Percentiles rank a stretch among this genome's conserved stretches.
Conservation (phyloP, 352 stramenopile genomes). For the Pythium insidiosum region DNA sequence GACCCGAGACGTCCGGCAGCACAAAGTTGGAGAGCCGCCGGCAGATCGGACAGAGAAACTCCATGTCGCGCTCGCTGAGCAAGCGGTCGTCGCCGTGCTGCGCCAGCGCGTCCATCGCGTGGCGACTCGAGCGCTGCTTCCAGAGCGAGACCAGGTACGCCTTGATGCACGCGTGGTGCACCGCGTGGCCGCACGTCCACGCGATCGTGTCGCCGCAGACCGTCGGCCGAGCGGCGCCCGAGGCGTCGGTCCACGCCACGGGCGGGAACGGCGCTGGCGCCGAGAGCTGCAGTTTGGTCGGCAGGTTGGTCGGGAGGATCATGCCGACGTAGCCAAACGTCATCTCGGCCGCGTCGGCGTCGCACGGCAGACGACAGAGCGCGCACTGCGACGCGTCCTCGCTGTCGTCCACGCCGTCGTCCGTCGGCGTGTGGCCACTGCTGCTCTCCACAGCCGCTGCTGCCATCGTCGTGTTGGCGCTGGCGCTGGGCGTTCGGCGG, state of each 20-base stretch:
- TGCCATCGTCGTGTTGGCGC: too few species aligned
- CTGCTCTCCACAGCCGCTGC: too few species aligned
- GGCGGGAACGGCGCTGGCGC: constrained; percentile 1
- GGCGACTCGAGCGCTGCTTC: constrained; percentile 36
- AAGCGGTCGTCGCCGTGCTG: constrained; percentile 46
- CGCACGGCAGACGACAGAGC: constrained; percentile 54
- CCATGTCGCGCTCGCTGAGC: constrained; percentile 52
- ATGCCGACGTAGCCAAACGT: constrained; percentile 66
- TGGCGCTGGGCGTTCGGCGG: too few species aligned
- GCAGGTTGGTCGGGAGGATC: constrained; percentile 49
- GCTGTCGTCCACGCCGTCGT: constrained; percentile 17
- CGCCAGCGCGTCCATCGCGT: constrained; percentile 24
- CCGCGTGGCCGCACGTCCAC: constrained; percentile 65
- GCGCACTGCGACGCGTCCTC: constrained; percentile 39
- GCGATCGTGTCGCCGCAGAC: constrained; percentile 29
- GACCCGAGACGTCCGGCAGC: constrained; percentile 37
- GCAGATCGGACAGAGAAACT: constrained; percentile 78
- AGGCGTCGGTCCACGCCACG: not conserved
- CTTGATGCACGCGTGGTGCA: constrained; percentile 65
- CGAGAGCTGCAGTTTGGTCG: constrained; percentile 22
- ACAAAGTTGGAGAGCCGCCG: constrained; percentile 70
- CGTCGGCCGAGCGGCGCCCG: not conserved
- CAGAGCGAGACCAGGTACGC: constrained; percentile 63
- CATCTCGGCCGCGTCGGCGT: constrained; percentile 22
- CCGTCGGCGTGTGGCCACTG: constrained; percentile 6